These are phyloP conservation scores for Puccinia coronata DNA, from an alignment of 1,284 basidiomycete species.

Conservation along the genomic window DNA sequence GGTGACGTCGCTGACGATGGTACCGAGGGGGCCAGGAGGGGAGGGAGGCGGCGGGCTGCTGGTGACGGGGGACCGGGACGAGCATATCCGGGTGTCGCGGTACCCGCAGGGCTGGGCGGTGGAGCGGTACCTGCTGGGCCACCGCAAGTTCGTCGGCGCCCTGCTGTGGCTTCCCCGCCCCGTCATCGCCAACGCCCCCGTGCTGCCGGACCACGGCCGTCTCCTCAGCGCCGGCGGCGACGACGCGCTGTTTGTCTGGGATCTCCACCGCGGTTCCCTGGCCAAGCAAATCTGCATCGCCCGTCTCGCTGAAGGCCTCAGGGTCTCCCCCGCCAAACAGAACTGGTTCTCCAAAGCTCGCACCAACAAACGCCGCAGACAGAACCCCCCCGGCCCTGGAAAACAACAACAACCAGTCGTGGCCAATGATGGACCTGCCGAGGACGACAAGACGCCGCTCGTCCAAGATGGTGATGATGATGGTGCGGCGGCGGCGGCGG, in stretches of 20 bases:
- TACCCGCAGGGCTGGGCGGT: conserved; percentile 47
- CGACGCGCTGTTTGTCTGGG: conserved; percentile 35
- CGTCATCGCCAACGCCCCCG: background rate
- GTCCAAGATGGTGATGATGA: background rate
- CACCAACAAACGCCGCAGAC: conserved; percentile 28
- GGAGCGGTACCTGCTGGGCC: conserved; percentile 33
- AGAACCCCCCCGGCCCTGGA: background rate
- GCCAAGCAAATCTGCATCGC: conserved; percentile 24
- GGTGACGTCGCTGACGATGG: conserved; percentile 34
- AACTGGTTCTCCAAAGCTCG: conserved; percentile 41
- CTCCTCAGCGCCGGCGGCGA: conserved; percentile 49
- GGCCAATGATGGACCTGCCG: background rate
- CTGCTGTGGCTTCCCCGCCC: conserved; percentile 31
- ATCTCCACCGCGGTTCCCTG: background rate
- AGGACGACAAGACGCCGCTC: background rate
- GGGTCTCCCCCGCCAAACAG: conserved; percentile 40
- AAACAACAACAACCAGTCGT: no score
- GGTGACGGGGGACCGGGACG: conserved; percentile 46
- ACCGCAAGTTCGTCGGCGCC: conserved; percentile 32
- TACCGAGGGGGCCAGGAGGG: conserved; percentile 9
- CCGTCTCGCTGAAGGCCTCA: conserved; percentile 23
- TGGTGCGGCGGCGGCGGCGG: background rate
- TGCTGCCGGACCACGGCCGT: background rate
- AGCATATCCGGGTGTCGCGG: conserved; percentile 38
- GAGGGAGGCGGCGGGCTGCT: no score